Base-by-base conservation (phyloP, 2,329 filamentous ascomycete species). In the Rhynchosporium agropyri region DNA sequence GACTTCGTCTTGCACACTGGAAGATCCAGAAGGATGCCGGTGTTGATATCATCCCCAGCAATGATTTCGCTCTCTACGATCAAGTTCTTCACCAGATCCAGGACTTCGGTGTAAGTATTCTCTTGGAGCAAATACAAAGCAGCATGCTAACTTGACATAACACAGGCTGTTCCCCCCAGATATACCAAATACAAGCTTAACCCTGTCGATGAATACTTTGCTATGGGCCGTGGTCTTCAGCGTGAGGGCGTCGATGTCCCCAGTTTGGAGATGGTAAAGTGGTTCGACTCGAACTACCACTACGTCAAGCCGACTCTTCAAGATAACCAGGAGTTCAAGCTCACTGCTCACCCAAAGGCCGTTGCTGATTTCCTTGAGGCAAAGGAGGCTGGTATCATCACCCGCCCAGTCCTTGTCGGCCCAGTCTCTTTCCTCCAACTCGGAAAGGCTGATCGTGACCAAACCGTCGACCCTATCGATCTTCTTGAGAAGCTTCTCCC, bases 231-330 rank as follows among this genome's bases (percentile, higher is more conserved):
- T 89, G 95, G 95, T 77, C 93, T 96, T 83, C 95, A 99, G 83
- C 96, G 92, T 88, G 87, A 88, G 76, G 87, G 91, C 79, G 85
- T 98, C 73, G 95, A 99, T 80, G 95, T 98, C 71, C 92, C 94
- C 73, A 86, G 85, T 76, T 83, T 97, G 80, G 95, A 99, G 86
- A 99, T 99, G 95, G 95, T 99, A 75, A 99, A 99, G 86, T 99
- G 95, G 95, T 99, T 99, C 78, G 95, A 99, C 86, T 97, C 92
- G 71, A 99, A 99, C 90, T 99, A 99, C 89, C 95, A 98, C 87
- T 99, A 99, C 80, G 95, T 98, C 83, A 98, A 98, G 89, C 95
- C 95, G 69, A 97, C 95, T 68, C 87, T 99, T 71, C 92, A 97
- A 82, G 89, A 97, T 83, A 90, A 91, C 85, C 95, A 99, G 87